These are phyloP conservation scores for Bipolaris victoriae DNA, from an alignment of 2,329 filamentous ascomycete species.

Conservation along the genomic window DNA sequence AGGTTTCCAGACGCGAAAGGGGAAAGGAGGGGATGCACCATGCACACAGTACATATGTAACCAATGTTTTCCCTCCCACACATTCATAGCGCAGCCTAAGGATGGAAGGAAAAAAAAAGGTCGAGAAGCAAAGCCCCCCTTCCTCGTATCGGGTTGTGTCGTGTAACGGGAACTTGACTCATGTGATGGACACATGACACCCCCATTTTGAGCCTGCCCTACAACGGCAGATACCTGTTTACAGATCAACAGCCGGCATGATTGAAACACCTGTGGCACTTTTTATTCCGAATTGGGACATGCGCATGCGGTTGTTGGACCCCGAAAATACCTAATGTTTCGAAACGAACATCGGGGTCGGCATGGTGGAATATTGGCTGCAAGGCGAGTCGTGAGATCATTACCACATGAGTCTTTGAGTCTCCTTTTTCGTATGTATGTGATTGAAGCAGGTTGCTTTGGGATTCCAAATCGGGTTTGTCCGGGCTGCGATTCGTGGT, in stretches of 20 bases:
- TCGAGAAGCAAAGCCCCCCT: too few relatives aligned
- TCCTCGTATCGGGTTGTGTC: background rate
- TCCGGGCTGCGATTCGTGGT: background rate
- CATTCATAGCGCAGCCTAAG: background rate
- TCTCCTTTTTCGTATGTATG: background rate
- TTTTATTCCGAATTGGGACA: background rate
- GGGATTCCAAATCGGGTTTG: background rate
- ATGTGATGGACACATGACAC: background rate
- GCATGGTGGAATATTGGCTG: background rate
- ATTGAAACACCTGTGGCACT: background rate
- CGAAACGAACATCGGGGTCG: background rate
- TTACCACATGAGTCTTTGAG: background rate
- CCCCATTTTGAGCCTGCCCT: background rate
- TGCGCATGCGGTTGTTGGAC: background rate
- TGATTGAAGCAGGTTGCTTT: background rate
- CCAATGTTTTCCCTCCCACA: background rate
- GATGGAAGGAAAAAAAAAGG: background rate
- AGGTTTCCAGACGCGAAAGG: background rate
- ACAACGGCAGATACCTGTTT: background rate
- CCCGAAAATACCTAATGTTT: background rate
- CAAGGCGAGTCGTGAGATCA: background rate
- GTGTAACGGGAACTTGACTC: background rate
- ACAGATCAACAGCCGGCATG: background rate
- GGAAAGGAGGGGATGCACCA: background rate
- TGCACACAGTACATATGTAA: background rate